Base-by-base conservation (phyloP, 495 filamentous ascomycete genomes). In the Jackrogersella minutella region DNA sequence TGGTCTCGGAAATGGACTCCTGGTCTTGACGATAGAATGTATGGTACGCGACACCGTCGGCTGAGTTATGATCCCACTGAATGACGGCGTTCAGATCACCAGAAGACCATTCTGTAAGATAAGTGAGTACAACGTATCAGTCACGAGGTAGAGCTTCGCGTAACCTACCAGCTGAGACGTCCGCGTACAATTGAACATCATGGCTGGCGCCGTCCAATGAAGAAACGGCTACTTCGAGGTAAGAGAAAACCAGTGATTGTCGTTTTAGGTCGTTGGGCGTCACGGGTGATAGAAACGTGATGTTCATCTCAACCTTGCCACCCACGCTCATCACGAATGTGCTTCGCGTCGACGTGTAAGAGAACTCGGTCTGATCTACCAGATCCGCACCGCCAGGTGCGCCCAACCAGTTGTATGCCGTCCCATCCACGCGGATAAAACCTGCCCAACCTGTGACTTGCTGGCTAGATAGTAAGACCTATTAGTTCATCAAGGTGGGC, bases 211-310 rank as follows among this genome's bases (percentile, higher is more conserved):
- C 82, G 64, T 84, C 82, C 0, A 78, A 47, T 5, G 79, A 79
- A 33, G 44, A 70, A 10, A 91, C 90, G 58, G 88, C 81, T 21
- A 94, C 82, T 13, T 86, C 85, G 21, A 97, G 71, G 74, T 98
- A 98, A n/a, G 90, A 90, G 21, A 92, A 93, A 31, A 93, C 91
- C 41, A 96, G 85, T 28, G 91, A 91, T 78, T 98, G 94, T 41
- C 93, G 86, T 61, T 88, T 81, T 63, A 93, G 88, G 64, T 95
- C 96, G 8, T 89, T 88, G 1, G 93, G 90, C 10, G 91, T 97
- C 40, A 98, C 90, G 0, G 94, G 94, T 3, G 91, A 93, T 30
- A 97, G 79, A 73, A 97, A 97, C 0, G 91, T 92, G 17, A 96
- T 81, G 2, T 86, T 88, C 74, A 98, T 79, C 60, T 89, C 83